phyloP scores from a whole-genome alignment of 257 asterid genomes.

The Vinca minor region DNA sequence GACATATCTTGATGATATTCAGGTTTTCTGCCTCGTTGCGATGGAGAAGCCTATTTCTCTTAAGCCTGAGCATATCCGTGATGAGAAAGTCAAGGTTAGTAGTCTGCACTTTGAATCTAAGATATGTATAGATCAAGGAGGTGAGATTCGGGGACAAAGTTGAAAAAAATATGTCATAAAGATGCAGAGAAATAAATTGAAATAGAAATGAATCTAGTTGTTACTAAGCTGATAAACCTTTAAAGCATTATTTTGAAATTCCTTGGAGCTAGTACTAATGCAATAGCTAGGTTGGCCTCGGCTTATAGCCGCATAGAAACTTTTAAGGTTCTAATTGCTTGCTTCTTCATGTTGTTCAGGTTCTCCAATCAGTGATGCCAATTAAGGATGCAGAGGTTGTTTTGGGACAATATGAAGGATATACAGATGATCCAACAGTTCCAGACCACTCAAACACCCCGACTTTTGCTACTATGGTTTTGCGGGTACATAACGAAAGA shows the following conservation, averaged over 20 bases:
- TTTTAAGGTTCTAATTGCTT: constrained; percentile 1
- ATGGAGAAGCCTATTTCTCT: constrained; percentile 90
- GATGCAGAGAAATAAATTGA: no score
- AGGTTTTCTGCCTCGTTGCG: constrained; percentile 91
- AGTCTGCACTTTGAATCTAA: neutral
- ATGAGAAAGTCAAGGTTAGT: constrained; percentile 91
- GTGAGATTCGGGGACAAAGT: no score
- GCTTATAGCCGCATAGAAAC: neutral
- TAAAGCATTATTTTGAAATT: neutral
- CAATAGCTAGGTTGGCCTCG: neutral
- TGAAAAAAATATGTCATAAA: no score
- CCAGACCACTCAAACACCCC: constrained; percentile 86
- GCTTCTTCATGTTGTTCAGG: constrained; percentile 37
- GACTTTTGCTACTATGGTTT: constrained; percentile 65
- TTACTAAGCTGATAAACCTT: neutral
- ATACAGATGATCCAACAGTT: constrained; percentile 81
- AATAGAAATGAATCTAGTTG: neutral
- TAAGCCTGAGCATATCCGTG: constrained; percentile 80
- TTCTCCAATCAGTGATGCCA: constrained; percentile 86
- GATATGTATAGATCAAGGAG: constrained; percentile 2
- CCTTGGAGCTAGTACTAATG: neutral
- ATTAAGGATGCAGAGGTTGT: constrained; percentile 86
- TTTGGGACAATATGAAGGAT: constrained; percentile 93
- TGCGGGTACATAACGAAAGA: constrained; percentile 77
- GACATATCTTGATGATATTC: constrained; percentile 12